Base-by-base conservation (phyloP, 2,329 filamentous ascomycete species). In the Trichophyton verrucosum region DNA sequence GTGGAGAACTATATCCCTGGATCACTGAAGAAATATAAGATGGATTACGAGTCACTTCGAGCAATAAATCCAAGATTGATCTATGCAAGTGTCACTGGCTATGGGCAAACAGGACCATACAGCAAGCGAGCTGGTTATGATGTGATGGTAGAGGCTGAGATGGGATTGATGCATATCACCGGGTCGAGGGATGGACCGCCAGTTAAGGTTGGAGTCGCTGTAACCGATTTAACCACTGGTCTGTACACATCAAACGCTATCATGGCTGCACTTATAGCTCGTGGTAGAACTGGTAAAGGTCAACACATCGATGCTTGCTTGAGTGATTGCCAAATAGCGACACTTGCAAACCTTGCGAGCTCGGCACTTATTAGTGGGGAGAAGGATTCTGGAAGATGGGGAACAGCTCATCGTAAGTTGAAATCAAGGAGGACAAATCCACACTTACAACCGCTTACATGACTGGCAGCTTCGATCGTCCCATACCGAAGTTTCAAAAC, bases 61-160 rank as follows among this genome's bases (percentile, higher is more conserved):
- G 82, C 85, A 65, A 86, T 96, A 71, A 97, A 97, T 70, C 91
- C 92, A 0, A 77, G 80, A 4, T 80, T 99, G 55, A 89, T 99
- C 66, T 99, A 99, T 71, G 91, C 92, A 13, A 96, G 90, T 66
- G 95, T 99, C 68, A 99, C 94, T 0, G 94, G 94, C 0, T 99
- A 97, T 70, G 94, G 94, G 1, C 94, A 99, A 72, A 96, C 89
- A 0, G 94, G 94, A 0, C 94, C 94, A 0, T 96, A 95, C 74
- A 84, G 86, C 4, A 83, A 85, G 65, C 82, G 94, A 13, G 91
- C 94, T 2, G 94, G 94, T 3, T 99, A 99, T 79, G 94, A 99
- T 74, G 94, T 99, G 66, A 99, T 99, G 92, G 92, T 99, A 9
- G 94, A 99, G 77, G 94, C 94, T 62, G 94, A 97, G 72, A 91